These are phyloP conservation scores for Fonsecaea monophora DNA, from an alignment of 2,329 filamentous ascomycete genomes.

Conservation along the genomic window DNA sequence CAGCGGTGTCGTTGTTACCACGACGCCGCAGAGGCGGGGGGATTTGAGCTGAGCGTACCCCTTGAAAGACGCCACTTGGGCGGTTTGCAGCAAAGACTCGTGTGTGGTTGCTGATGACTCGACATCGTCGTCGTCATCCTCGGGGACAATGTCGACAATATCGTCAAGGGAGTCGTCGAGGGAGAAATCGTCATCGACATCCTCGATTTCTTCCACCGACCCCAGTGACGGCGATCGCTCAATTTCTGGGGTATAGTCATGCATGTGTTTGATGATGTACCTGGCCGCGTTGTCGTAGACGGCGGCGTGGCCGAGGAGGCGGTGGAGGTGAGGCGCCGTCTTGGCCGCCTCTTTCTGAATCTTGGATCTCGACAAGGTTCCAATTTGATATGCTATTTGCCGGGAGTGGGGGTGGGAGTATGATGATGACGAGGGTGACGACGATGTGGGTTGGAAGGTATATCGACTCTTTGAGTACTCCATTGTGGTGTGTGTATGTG, in stretches of 20 bases:
- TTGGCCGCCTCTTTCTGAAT: conserved; percentile 34
- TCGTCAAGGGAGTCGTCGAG: background rate
- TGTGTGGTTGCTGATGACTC: background rate
- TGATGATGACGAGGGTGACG: background rate
- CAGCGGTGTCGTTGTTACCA: background rate
- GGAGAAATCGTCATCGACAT: conserved; percentile 2
- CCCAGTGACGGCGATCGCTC: background rate
- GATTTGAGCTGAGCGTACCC: conserved; percentile 8
- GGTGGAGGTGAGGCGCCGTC: conserved; percentile 27
- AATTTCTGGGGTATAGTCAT: conserved; percentile 9
- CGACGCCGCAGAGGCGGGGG: background rate
- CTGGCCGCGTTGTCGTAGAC: conserved; percentile 31
- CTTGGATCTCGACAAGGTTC: conserved; percentile 27
- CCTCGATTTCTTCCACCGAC: background rate
- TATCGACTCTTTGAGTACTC: background rate
- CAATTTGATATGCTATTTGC: conserved; percentile 30
- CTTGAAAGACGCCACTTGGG: background rate
- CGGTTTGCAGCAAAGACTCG: background rate
- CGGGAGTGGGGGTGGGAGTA: background rate
- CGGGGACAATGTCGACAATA: background rate
- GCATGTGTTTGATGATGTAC: conserved; percentile 26
- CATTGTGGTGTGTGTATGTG: background rate
- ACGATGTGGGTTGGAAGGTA: background rate
- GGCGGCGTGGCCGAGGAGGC: conserved; percentile 30
- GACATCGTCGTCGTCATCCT: conserved; percentile 17